phyloP scores from a whole-genome alignment of 2,329 filamentous ascomycete species.

The Fusarium napiforme region DNA sequence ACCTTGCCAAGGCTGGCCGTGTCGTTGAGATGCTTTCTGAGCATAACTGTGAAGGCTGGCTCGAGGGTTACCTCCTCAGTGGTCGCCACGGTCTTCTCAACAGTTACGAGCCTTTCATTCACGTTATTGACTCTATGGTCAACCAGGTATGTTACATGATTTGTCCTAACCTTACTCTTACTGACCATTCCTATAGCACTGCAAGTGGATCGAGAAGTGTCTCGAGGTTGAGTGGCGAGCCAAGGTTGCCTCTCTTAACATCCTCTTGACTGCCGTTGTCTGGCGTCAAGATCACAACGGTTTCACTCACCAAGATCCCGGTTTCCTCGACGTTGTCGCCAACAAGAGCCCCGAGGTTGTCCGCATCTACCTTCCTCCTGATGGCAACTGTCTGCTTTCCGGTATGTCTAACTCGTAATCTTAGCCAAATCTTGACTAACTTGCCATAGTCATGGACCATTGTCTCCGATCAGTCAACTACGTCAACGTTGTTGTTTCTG shows the following conservation, averaged over 20 bases:
- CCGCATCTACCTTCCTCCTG: constrained; percentile 82
- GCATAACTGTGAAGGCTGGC: constrained; percentile 82
- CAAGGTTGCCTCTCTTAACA: constrained; percentile 80
- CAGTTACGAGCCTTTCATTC: constrained; percentile 85
- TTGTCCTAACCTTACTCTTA: neutral
- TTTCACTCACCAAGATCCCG: constrained; percentile 84
- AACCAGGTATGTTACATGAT: constrained; percentile 66
- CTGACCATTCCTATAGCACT: constrained; percentile 62
- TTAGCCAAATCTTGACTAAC: constrained; percentile 24
- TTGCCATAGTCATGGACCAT: constrained; percentile 71
- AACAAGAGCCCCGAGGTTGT: constrained; percentile 85
- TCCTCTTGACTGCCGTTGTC: constrained; percentile 80
- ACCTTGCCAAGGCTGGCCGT: constrained; percentile 73
- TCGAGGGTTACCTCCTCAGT: constrained; percentile 81
- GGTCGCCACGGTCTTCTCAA: constrained; percentile 81
- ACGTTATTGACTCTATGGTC: constrained; percentile 87
- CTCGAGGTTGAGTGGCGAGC: constrained; percentile 82
- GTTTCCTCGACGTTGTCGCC: constrained; percentile 81
- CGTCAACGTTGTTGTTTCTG: constrained; percentile 82
- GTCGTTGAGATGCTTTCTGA: constrained; percentile 90
- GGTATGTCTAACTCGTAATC: constrained; percentile 40
- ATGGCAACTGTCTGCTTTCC: constrained; percentile 81
- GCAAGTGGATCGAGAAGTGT: constrained; percentile 87
- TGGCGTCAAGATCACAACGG: constrained; percentile 88
- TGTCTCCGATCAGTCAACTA: constrained; percentile 80